A percentile compares a stretch with the other conserved stretches of the same genome.
Evolutionary conservation across 2,329 filamentous ascomycete species (phyloP).

Genomic region (Lecanosticta acicola): DNA sequence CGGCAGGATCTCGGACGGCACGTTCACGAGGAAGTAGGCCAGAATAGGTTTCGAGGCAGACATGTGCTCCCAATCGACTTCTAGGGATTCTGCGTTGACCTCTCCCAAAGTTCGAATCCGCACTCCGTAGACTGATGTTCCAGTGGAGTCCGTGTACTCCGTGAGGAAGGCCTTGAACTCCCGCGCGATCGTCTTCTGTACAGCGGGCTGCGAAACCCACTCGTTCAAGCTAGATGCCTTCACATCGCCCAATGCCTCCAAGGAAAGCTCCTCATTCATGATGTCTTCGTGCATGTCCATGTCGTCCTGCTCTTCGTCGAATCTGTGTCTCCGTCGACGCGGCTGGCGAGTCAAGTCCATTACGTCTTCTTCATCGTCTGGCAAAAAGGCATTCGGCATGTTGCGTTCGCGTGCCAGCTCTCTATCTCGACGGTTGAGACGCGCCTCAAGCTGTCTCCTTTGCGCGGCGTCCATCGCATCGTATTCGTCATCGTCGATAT

Average conservation of each 20-base stretch:
- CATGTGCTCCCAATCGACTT: conserved; percentile 92
- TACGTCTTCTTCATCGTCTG: conserved; percentile 73
- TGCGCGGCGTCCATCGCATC: conserved; percentile 62
- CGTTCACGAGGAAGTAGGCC: conserved; percentile 93
- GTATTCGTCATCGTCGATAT: conserved; percentile 74
- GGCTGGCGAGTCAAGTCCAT: conserved; percentile 81
- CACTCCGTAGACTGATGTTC: conserved; percentile 88
- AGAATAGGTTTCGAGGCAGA: conserved; percentile 86
- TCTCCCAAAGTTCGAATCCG: conserved; percentile 94
- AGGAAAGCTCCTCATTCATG: conserved; percentile 89
- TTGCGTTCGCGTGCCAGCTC: conserved; percentile 62
- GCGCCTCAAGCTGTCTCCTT: conserved; percentile 65
- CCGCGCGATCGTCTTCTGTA: conserved; percentile 86
- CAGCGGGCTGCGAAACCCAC: conserved; percentile 85
- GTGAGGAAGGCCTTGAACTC: conserved; percentile 98
- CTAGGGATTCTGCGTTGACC: conserved; percentile 90
- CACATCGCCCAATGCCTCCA: conserved; percentile 86
- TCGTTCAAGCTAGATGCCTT: conserved; percentile 91
- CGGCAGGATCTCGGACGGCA: conserved; percentile 88
- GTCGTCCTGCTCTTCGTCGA: conserved; percentile 91
- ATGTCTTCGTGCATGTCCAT: conserved; percentile 84
- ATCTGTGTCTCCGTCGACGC: conserved; percentile 76
- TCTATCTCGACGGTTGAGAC: conserved; percentile 67
- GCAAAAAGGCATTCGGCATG: conserved; percentile 67
- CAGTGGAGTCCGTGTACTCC: conserved; percentile 85